Evolutionary conservation across 2,329 filamentous ascomycete species (phyloP), one percentile per base, ranked within the genome.

Genomic region (Sphaerulina populicola): DNA sequence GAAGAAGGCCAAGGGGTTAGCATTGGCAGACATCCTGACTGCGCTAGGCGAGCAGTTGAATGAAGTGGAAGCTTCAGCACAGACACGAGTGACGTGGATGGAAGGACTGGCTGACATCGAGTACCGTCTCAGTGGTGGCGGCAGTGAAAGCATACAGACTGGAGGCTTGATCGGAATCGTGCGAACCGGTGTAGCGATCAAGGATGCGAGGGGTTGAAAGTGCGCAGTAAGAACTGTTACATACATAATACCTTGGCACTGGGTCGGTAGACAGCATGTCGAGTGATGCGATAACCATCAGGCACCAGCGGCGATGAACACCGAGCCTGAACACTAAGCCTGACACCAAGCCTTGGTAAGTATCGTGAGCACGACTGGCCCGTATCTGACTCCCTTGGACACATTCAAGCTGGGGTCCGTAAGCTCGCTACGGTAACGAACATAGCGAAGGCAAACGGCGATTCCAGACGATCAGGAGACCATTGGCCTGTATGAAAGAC

Each of bases 41-140:
- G 81, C 88, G 0, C 68, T 97, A 37, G 81, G 85, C 0, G 90
- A 96, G 61, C 86, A 95, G 71, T 69, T 98, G 52, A 77, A 80
- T 15, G 85, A 83, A 66, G 72, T 96, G 44, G 88, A 95, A 59
- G 93, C 95, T 10, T 86, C 84, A 47, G 77, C 88, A 0, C 85
- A 91, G 66, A 91, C 89, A 9, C 86, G 93, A 75, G 85, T 97
- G 47, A 80, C 83, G 2, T 98, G 93, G 93, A 73, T 98, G 55
- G 85, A 93, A 53, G 90, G 90, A 0, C 72, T 98, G 49, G 89
- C 91, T 0, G 87, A 96, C 61, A 86, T 98, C 47, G 93, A 98
- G 73, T 94, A 94, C 70, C 77, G 93, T 55, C 74, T 98, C 5
- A 86, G 90, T 31, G 86, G 88, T 39, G 93, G 93, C 18, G 90